Evolutionary conservation across 78 protist genomes (phyloP).

Genomic region (Guillardia theta): DNA sequence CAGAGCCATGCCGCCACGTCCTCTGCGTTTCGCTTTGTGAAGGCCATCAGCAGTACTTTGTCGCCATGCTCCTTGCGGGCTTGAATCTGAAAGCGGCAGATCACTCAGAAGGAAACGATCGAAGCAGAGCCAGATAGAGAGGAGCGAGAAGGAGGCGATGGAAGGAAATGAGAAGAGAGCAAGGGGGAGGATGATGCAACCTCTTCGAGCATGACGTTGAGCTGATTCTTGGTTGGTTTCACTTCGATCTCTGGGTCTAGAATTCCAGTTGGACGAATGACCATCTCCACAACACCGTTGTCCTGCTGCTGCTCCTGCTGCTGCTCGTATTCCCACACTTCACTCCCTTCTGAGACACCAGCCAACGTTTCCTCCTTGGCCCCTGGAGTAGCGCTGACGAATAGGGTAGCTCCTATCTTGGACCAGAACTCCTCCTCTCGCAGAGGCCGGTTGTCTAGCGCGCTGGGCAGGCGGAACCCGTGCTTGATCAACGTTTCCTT

Average conservation of each 20-base stretch:
- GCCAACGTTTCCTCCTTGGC: neutral
- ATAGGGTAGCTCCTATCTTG: neutral
- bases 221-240: neutral
- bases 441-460: slow-evolving; percentile 50
- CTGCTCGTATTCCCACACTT: neutral
- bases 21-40: slow-evolving; percentile 27
- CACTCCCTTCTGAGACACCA: no score
- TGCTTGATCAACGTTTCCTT: slow-evolving; percentile 18
- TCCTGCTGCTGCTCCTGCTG: neutral
- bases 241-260: slow-evolving; percentile 24
- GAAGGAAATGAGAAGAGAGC: neutral
- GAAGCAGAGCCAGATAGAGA: neutral
- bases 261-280: slow-evolving; percentile 37
- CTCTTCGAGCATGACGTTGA: neutral
- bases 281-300: neutral
- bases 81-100: neutral
- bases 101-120: neutral
- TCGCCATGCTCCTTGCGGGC: no score
- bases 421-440: neutral
- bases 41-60: neutral
- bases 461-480: slow-evolving; percentile 51
- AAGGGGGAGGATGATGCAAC: neutral
- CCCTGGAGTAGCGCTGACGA: neutral
- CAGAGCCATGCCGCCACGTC: neutral
- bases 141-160: neutral